phyloP scores from a whole-genome alignment of 2,329 filamentous ascomycete species.

The Apiospora pterosperma region DNA sequence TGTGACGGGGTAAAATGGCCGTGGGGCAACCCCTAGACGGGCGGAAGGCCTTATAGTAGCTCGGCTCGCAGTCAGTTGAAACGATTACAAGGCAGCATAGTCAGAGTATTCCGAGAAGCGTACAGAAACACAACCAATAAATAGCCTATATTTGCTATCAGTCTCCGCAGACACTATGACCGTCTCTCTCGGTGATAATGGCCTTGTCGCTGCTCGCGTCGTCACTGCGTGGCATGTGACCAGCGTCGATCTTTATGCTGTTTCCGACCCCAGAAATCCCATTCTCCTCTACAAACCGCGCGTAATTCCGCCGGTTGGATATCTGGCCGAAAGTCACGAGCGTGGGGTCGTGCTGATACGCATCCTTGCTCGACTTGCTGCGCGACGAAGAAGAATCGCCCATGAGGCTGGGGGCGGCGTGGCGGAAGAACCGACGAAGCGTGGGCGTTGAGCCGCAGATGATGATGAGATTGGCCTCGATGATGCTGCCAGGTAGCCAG shows the following conservation, averaged over 20 bases:
- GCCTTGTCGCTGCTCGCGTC: neutral
- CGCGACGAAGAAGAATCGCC: slow-evolving; percentile 1
- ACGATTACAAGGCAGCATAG: too few relatives aligned
- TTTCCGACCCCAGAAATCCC: neutral
- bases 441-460: slow-evolving; percentile 33
- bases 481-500: slow-evolving; percentile 20
- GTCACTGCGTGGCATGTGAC: neutral
- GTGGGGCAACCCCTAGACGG: too few relatives aligned
- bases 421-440: slow-evolving; percentile 31
- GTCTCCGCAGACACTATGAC: neutral
- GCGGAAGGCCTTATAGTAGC: too few relatives aligned
- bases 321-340: neutral
- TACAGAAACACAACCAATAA: neutral
- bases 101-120: neutral
- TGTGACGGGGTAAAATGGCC: too few relatives aligned
- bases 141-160: neutral
- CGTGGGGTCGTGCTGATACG: neutral
- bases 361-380: neutral
- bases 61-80: too few relatives aligned
- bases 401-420: slow-evolving; percentile 26
- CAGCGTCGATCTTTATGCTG: neutral
- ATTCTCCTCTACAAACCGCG: neutral
- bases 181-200: neutral
- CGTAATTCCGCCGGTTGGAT: neutral
- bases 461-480: slow-evolving; percentile 26